Conservation (phyloP, 768 basidiomycete genomes). For the Rhodotorula paludigena region DNA sequence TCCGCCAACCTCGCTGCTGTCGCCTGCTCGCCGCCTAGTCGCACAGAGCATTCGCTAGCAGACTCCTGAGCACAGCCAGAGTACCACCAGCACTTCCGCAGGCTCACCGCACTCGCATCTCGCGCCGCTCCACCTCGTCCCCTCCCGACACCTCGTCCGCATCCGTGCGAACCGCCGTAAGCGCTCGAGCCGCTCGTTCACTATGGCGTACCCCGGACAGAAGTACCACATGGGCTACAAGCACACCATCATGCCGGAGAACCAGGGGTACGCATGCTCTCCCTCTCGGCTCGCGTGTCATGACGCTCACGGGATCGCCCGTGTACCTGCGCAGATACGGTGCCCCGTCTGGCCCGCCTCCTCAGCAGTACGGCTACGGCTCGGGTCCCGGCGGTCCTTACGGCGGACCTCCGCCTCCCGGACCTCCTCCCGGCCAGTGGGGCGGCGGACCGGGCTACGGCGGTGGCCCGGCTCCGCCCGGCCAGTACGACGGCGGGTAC, state of each 20-base stretch:
- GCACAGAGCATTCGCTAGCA: too few species aligned
- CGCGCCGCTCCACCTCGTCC: neutral
- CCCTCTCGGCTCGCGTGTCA: neutral
- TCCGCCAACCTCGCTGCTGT: too few species aligned
- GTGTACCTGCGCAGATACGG: neutral
- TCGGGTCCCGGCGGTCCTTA: neutral
- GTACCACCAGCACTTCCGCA: too few species aligned
- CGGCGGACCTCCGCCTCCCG: neutral
- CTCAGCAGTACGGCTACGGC: neutral
- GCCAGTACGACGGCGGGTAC: conserved; percentile 1
- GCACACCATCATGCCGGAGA: neutral
- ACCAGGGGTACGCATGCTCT: neutral
- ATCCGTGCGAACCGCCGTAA: too few species aligned
- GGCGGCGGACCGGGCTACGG: neutral
- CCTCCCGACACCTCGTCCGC: neutral
- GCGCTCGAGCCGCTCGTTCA: neutral
- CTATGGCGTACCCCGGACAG: neutral
- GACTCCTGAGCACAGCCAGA: too few species aligned
- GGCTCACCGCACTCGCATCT: too few species aligned
- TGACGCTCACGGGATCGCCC: too few species aligned
- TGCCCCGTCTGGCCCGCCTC: neutral
- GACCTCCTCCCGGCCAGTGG: neutral
- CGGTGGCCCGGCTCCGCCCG: conserved; percentile 3
- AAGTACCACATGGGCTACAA: conserved; percentile 2
- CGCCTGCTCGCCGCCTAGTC: too few species aligned